Conservation (phyloP, 768 basidiomycete species). For the Mycena pura region DNA sequence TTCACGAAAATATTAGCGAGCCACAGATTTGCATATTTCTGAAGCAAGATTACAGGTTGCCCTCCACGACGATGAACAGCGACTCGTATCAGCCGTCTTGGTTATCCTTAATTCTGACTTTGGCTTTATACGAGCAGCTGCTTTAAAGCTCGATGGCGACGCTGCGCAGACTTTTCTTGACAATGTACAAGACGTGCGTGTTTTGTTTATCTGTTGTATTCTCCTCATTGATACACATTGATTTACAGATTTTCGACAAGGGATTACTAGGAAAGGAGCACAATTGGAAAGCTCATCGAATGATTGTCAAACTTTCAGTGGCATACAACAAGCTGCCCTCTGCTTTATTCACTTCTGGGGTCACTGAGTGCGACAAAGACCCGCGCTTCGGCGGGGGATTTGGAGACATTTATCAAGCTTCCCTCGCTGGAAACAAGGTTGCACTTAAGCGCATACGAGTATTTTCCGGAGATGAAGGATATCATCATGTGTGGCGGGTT, state of each 20-base stretch:
- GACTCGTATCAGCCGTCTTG: not conserved
- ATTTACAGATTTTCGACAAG: conserved; percentile 2
- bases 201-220: not conserved
- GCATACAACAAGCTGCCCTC: not conserved
- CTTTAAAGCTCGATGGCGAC: not conserved
- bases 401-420: not conserved
- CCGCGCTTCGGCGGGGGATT: not conserved
- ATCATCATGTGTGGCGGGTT: not conserved
- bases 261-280: not conserved
- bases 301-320: not conserved
- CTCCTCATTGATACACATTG: not conserved
- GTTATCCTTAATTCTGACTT: not conserved
- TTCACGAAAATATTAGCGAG: too few relatives aligned
- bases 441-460: not conserved
- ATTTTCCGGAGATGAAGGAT: not conserved
- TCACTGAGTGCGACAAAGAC: not conserved
- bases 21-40: too few relatives aligned
- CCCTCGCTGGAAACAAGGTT: not conserved
- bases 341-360: not conserved
- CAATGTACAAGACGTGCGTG: conserved; percentile 2
- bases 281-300: not conserved
- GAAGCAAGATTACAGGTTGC: not conserved
- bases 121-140: not conserved
- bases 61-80: not conserved
- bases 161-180: conserved; percentile 7